Evolutionary conservation across 1,139 yeast species (phyloP).

Genomic region (Spencermartinsiella ligniputridi): DNA sequence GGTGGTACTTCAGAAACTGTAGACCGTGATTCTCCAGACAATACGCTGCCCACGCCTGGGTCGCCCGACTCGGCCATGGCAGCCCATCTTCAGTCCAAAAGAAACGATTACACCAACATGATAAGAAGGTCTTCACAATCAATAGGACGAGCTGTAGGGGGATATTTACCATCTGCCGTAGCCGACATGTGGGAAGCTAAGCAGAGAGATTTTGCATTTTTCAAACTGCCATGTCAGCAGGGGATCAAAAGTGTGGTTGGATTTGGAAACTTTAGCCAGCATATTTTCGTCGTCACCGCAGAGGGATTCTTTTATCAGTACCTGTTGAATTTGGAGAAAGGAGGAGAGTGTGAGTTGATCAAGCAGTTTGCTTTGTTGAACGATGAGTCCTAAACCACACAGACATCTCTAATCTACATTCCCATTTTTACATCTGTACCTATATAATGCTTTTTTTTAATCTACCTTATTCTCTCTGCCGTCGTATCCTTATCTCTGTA

Average conservation of each 20-base stretch:
- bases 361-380: constrained; percentile 54
- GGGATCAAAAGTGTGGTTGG: constrained; percentile 37
- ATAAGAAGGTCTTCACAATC: constrained; percentile 51
- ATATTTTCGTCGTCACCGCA: constrained; percentile 76
- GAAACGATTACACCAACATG: constrained; percentile 18
- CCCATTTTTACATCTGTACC: too few species aligned
- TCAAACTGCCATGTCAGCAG: constrained; percentile 65
- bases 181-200: constrained; percentile 87
- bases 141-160: constrained; percentile 70
- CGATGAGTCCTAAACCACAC: constrained; percentile 4
- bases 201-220: constrained; percentile 81
- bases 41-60: constrained; percentile 3
- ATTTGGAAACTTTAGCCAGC: constrained; percentile 49
- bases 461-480: too few species aligned
- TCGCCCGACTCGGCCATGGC: constrained; percentile 14
- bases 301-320: constrained; percentile 85
- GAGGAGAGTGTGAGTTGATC: constrained; percentile 85
- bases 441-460: too few species aligned
- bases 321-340: constrained; percentile 80
- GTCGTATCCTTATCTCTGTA: too few species aligned
- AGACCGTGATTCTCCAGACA: neutral
- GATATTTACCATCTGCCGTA: constrained; percentile 76
- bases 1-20: neutral
- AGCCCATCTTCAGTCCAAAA: constrained; percentile 16
- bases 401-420: too few species aligned